phyloP scores from a whole-genome alignment of 176 grass and related monocot species.

The Poa annua region DNA sequence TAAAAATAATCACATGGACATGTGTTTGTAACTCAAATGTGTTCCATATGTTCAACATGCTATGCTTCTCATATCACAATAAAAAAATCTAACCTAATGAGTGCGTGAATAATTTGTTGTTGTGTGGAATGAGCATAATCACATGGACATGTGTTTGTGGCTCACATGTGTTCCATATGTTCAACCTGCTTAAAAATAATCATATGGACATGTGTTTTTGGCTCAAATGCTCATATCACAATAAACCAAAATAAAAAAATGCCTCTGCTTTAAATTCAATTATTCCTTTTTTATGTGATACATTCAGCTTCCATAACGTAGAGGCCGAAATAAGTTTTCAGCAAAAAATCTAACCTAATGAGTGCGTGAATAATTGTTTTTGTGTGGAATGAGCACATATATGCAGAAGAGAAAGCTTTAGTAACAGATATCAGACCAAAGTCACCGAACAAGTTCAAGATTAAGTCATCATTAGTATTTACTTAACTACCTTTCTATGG shows the following conservation, averaged over 20 bases:
- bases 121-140: slow-evolving; percentile 16
- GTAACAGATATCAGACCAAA: slow-evolving; percentile 1
- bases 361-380: not conserved
- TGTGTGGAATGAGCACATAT: slow-evolving; percentile 9
- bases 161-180: no score
- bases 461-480: not conserved
- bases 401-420: not conserved
- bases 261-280: not conserved
- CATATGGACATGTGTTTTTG: no score
- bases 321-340: slow-evolving; percentile 2
- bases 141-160: no score
- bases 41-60: not conserved
- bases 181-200: no score
- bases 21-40: not conserved
- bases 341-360: not conserved
- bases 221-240: no score
- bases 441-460: slow-evolving; percentile 23
- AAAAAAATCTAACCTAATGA: not conserved
- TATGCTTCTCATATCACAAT: not conserved
- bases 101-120: not conserved
- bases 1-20: slow-evolving; percentile 12
- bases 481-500: not conserved
- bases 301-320: not conserved
- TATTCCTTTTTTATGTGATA: not conserved
- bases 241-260: no score